Evolutionary conservation across 257 asterid species (phyloP), one percentile per base, ranked within the genome.

Genomic region (Datura wrightii): DNA sequence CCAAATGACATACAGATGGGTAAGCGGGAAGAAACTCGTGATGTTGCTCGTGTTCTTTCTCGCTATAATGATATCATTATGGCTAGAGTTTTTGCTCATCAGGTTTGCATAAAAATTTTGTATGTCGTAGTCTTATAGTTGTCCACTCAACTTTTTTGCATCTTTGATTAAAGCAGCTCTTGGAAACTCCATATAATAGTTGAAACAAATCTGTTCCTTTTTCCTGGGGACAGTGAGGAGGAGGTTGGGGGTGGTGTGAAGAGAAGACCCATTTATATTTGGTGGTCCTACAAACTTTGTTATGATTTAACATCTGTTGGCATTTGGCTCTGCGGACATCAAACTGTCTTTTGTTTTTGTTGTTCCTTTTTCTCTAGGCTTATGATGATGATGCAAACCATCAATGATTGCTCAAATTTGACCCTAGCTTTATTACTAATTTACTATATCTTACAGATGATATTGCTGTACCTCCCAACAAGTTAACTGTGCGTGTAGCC

Each of bases 1-100:
- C 99, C 99, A 55, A 10, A 93, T 86, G 98, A 96, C 85, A 96
- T 96, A 86, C 98, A 96, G 90, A 96, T 96, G 99, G 99, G 99
- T 60, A 96, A 94, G 91, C 89, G 99, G 63, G 99, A 96, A 90
- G 99, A 94, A 90, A 96, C 99, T 85, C 96, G 99, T 52, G 99
- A 96, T 56, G 94, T 96, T 86, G 99, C 99, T 83, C 98, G 98
- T 3, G 99, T 96, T 55, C 92, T 96, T 37, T 96, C 96, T 88
- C 89, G 98, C 89, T 96, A 96, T 88, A 96, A 94, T 91, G 98
- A 96, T 87, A 94, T 96, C 93, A 92, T 96, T 84, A 96, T 96
- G 99, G 99, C 99, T 58, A 95, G 99, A 59, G 93, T 96, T 83
- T 96, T 94, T 90, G 98, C 92, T 84, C 99, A 96, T 92, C 98